A percentile compares a stretch with the other conserved stretches of the same genome.
Conservation (phyloP, 73 alveolate species). For the Halteria grandinella region DNA sequence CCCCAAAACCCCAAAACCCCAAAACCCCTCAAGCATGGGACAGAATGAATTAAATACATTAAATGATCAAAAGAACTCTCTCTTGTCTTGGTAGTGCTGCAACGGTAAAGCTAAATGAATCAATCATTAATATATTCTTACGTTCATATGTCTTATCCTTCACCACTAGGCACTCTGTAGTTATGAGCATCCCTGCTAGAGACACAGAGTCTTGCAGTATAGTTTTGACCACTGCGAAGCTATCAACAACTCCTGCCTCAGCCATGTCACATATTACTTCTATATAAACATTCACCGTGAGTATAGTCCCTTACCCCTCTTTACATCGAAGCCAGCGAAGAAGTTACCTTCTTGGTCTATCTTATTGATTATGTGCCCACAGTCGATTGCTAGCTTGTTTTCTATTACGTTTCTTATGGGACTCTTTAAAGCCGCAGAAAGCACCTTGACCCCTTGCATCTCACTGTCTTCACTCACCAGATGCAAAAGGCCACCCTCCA, state of each 20-base stretch:
- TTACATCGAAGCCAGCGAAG: conserved; percentile 57
- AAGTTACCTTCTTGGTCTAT: conserved; percentile 33
- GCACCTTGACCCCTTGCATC: conserved; percentile 60
- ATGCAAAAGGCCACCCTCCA: conserved; percentile 50
- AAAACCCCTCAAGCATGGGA: neutral
- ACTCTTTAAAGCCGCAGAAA: conserved; percentile 46
- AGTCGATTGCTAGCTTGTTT: conserved; percentile 30
- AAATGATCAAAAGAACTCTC: conserved; percentile 30
- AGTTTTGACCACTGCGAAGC: conserved; percentile 50
- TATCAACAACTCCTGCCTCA: conserved; percentile 71
- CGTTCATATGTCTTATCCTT: conserved; percentile 54
- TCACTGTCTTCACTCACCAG: conserved; percentile 56
- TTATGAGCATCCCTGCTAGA: conserved; percentile 62
- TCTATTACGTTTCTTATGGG: conserved; percentile 48
- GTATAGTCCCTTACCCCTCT: neutral
- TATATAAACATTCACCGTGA: neutral
- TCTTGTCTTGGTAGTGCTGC: conserved; percentile 12
- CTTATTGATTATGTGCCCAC: conserved; percentile 47
- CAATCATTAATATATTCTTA: neutral
- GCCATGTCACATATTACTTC: conserved; percentile 58
- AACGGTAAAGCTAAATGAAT: conserved; percentile 28
- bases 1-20: conserved; percentile 28
- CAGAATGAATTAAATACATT: neutral
- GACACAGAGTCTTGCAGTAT: conserved; percentile 59
- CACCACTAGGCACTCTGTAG: conserved; percentile 63